phyloP scores from a whole-genome alignment of 306 rosid genomes.

The Hippophae rhamnoides region DNA sequence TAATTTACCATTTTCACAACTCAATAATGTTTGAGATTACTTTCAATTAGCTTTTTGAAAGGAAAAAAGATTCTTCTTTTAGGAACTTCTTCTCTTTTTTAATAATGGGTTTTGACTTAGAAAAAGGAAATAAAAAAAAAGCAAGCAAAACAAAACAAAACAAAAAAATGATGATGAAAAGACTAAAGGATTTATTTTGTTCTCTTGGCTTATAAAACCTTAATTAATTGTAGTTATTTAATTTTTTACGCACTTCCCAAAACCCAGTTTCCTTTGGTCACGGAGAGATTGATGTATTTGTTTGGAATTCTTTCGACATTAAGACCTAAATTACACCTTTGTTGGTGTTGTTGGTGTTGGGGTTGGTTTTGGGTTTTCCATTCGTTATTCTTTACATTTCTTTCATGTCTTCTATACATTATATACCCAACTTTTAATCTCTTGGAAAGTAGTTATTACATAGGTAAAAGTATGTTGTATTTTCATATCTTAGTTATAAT shows the following conservation, averaged over 20 bases:
- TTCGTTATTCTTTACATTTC: no score
- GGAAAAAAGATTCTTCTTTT: not conserved
- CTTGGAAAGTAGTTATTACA: no score
- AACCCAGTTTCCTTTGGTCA: conserved; percentile 32
- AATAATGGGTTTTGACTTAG: conserved; percentile 49
- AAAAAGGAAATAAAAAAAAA: conserved; percentile 22
- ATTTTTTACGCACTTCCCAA: conserved; percentile 48
- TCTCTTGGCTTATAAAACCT: conserved; percentile 41
- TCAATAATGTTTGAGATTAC: no score
- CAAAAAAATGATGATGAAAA: conserved; percentile 15
- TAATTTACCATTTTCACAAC: not conserved
- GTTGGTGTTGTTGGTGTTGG: no score
- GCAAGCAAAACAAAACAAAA: conserved; percentile 10
- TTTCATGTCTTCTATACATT: no score
- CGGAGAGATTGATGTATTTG: conserved; percentile 3
- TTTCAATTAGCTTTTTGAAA: no score
- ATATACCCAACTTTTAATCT: no score
- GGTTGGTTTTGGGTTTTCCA: no score
- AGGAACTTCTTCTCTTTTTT: conserved; percentile 6
- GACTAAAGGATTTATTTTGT: conserved; percentile 10
- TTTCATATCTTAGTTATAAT: no score
- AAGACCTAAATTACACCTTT: no score
- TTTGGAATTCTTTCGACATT: no score
- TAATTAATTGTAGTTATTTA: conserved; percentile 21
- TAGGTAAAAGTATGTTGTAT: no score